These are phyloP conservation scores for Massariosphaeria phaeospora DNA, from an alignment of 495 filamentous ascomycete species.

Conservation along the genomic window DNA sequence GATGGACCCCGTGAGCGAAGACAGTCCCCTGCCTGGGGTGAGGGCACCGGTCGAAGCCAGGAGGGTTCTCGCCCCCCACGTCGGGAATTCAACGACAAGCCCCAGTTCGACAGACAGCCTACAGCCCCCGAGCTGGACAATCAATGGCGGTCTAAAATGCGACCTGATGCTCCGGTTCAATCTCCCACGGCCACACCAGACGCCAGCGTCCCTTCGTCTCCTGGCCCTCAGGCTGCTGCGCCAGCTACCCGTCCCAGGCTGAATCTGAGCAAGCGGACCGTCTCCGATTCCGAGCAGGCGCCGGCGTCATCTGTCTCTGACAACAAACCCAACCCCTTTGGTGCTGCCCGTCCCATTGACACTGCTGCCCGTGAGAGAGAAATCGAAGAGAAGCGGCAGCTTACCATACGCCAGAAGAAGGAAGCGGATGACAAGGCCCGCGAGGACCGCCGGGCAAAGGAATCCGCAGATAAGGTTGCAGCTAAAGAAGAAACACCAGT, in stretches of 20 bases:
- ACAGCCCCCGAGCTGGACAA: constrained; percentile 83
- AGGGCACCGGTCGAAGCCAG: constrained; percentile 73
- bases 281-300: constrained; percentile 62
- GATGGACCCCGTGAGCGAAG: constrained; percentile 56
- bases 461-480: constrained; percentile 44
- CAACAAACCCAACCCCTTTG: constrained; percentile 85
- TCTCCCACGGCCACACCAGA: constrained; percentile 54
- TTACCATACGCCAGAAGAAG: constrained; percentile 70
- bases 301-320: constrained; percentile 53
- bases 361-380: constrained; percentile 81
- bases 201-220: constrained; percentile 62
- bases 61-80: constrained; percentile 79
- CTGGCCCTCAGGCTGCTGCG: constrained; percentile 49
- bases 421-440: constrained; percentile 83
- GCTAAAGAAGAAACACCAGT: constrained; percentile 22
- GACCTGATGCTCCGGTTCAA: constrained; percentile 57
- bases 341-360: constrained; percentile 83
- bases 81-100: constrained; percentile 69
- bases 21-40: constrained; percentile 79
- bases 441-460: constrained; percentile 63
- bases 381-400: constrained; percentile 78
- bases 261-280: constrained; percentile 82
- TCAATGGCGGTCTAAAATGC: constrained; percentile 81
- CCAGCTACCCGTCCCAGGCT: constrained; percentile 65
- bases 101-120: constrained; percentile 56